These are phyloP conservation scores for Skeletonema tropicum DNA, from an alignment of 108 stramenopile genomes.

Conservation along the genomic window DNA sequence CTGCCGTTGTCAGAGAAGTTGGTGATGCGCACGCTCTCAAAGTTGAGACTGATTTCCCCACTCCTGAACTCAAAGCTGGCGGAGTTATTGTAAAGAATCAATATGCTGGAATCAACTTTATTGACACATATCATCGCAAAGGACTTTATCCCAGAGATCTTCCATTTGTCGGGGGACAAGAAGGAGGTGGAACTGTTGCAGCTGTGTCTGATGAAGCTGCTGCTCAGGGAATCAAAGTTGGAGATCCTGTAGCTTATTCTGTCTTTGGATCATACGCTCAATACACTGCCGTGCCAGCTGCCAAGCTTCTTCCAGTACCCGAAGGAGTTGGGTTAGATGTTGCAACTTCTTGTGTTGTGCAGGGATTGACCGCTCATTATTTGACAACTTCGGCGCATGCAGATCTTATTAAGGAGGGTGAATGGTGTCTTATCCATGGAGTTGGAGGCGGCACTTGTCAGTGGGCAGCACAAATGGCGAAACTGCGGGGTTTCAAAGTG, in stretches of 20 bases:
- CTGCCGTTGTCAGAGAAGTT: slow-evolving; percentile 68
- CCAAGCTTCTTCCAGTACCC: slow-evolving; percentile 60
- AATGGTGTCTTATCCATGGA: slow-evolving; percentile 66
- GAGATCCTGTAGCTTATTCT: slow-evolving; percentile 63
- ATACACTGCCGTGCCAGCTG: slow-evolving; percentile 58
- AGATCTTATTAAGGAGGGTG: slow-evolving; percentile 49
- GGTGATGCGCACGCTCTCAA: slow-evolving; percentile 70
- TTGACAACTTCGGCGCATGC: slow-evolving; percentile 52
- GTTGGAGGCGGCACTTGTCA: slow-evolving; percentile 74
- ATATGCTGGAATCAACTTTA: slow-evolving; percentile 80
- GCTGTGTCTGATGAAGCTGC: slow-evolving; percentile 48
- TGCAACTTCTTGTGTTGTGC: slow-evolving; percentile 55
- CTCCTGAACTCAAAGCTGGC: slow-evolving; percentile 51
- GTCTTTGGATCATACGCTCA: slow-evolving; percentile 63
- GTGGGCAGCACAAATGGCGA: slow-evolving; percentile 72
- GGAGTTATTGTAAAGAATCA: slow-evolving; percentile 73
- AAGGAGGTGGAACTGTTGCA: slow-evolving; percentile 73
- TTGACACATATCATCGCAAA: slow-evolving; percentile 78
- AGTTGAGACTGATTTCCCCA: slow-evolving; percentile 57
- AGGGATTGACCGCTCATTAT: slow-evolving; percentile 74
- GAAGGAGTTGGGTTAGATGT: slow-evolving; percentile 59
- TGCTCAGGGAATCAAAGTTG: slow-evolving; percentile 46
- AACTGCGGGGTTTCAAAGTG: slow-evolving; percentile 60
- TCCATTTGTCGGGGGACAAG: slow-evolving; percentile 76
- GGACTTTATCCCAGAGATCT: slow-evolving; percentile 69